These are phyloP conservation scores for Silene conica DNA, from an alignment of 148 eudicot species.

Conservation along the genomic window DNA sequence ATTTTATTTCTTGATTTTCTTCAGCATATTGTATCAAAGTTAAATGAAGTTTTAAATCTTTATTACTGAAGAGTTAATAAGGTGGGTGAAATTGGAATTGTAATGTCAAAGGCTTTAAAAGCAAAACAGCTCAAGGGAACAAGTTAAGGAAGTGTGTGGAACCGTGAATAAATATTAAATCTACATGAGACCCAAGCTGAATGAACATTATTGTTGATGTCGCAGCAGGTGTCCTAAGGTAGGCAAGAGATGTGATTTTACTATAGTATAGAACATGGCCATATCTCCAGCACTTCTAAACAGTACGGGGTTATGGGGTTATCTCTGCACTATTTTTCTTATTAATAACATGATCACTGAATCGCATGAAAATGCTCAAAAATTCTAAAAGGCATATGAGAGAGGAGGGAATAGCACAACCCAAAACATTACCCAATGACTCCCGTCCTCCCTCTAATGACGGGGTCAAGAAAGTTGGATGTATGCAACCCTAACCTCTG, in stretches of 20 bases:
- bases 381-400: not conserved
- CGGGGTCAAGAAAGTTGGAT: no score
- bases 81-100: not conserved
- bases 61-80: not conserved
- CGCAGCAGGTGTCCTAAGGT: not conserved
- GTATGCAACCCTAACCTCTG: no score
- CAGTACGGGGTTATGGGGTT: not conserved
- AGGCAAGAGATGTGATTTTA: slow-evolving; percentile 1
- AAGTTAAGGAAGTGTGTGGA: not conserved
- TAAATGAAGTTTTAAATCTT: not conserved
- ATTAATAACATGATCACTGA: not conserved
- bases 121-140: slow-evolving; percentile 1
- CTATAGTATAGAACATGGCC: not conserved
- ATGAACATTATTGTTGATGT: not conserved
- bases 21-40: slow-evolving; percentile 1
- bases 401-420: not conserved
- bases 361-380: not conserved
- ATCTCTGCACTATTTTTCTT: not conserved
- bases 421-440: no score
- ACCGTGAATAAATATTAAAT: not conserved
- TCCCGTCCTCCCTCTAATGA: no score
- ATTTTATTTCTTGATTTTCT: not conserved
- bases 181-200: slow-evolving; percentile 3
- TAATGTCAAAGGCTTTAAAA: not conserved
- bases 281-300: not conserved